phyloP scores from a whole-genome alignment of 148 eudicot genomes.

The Polygonum aviculare region DNA sequence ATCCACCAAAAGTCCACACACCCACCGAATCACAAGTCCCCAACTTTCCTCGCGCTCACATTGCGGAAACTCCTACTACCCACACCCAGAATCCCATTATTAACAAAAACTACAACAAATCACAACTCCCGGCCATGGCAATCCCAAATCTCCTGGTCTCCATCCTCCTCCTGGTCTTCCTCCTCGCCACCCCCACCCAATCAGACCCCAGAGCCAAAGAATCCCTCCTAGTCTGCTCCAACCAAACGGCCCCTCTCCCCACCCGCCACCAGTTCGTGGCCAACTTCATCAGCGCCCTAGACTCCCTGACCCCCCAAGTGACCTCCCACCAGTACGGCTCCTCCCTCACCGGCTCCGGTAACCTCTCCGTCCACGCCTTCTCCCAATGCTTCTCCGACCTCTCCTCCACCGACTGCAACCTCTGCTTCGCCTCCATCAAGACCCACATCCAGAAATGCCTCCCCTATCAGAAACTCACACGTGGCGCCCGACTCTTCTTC shows the following conservation, averaged over 20 bases:
- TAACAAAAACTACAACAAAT: background rate
- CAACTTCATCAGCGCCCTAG: constrained; percentile 27
- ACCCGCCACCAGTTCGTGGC: constrained; percentile 24
- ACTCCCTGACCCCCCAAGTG: constrained; percentile 20
- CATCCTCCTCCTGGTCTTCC: background rate
- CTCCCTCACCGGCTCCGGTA: constrained; percentile 17
- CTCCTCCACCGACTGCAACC: constrained; percentile 16
- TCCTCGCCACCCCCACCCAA: background rate
- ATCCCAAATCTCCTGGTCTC: background rate
- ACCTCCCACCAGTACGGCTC: constrained; percentile 14
- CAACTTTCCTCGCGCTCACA: background rate
- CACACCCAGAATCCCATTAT: background rate
- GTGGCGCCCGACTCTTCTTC: constrained; percentile 28
- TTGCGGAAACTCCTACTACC: background rate
- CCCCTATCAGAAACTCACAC: constrained; percentile 24
- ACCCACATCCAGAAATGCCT: constrained; percentile 31
- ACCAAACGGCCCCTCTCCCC: constrained; percentile 21
- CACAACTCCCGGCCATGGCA: background rate
- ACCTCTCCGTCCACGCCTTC: constrained; percentile 15
- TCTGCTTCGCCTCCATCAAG: constrained; percentile 20
- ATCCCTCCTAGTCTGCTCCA: constrained; percentile 28
- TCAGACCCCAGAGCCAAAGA: constrained; percentile 35
- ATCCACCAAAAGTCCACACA: background rate
- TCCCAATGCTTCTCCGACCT: constrained; percentile 18
- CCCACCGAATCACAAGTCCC: too few relatives aligned